Conservation (phyloP, 805 yeast species). For the Teunomyces aglyptinius region DNA sequence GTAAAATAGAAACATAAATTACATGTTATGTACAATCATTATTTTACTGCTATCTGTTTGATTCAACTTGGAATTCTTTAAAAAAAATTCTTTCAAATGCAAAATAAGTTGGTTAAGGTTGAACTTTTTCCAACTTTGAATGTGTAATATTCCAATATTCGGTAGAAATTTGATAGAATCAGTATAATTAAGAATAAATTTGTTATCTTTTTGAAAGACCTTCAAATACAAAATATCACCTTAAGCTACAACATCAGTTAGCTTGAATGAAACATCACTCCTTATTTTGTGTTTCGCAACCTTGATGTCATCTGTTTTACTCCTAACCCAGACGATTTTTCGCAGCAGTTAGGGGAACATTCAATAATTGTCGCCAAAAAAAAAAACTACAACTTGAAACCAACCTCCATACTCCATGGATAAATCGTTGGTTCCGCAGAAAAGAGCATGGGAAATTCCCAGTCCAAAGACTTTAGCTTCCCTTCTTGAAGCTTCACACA, state of each 20-base stretch:
- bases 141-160: no score
- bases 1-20: not conserved
- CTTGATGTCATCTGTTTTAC: not conserved
- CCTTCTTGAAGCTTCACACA: constrained; percentile 10
- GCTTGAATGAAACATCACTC: no score
- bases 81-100: no score
- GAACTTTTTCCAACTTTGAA: no score
- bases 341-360: constrained; percentile 4
- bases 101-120: no score
- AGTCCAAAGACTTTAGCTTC: constrained; percentile 13
- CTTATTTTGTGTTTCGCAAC: not conserved
- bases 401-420: constrained; percentile 1
- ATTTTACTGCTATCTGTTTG: not conserved
- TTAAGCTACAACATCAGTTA: no score
- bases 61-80: no score
- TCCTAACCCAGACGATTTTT: not conserved
- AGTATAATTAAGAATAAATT: no score
- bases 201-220: no score
- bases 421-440: constrained; percentile 3
- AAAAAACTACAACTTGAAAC: not conserved
- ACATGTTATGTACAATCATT: not conserved
- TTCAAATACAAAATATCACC: no score
- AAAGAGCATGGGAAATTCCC: constrained; percentile 14
- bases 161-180: no score
- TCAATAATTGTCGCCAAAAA: constrained; percentile 3